Base-by-base conservation (phyloP, 2,329 filamentous ascomycete species). In the Pseudogymnoascus sp. region DNA sequence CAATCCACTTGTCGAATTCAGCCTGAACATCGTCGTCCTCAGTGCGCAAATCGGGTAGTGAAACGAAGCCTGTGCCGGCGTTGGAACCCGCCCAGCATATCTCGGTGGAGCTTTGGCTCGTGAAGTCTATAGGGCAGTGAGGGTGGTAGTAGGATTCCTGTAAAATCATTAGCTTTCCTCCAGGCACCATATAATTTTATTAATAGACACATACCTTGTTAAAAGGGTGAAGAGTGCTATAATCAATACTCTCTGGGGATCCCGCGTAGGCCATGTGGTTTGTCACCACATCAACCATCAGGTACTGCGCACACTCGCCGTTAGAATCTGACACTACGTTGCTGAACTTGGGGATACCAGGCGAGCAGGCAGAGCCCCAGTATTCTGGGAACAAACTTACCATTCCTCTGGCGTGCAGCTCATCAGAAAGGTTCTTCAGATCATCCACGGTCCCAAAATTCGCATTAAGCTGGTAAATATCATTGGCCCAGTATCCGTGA, bases 201-300 rank as follows among this genome's bases (percentile, higher is more conserved):
- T 56, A 8, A 33, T 33, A 24, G 24, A 33, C 10, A 33, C 26
- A 33, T 56, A 56, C 28, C 81, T 65, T 74, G 71, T 87, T 81
- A 68, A 87, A 84, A 6, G 83, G 80, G 22, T 77, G 74, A 50
- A 82, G 80, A 14, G 74, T 69, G 64, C 75, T 77, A 69, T 86
- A 87, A 71, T 86, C 79, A 40, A 86, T 78, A 4, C 75, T 74
- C 31, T 66, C 64, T 0, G 74, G 72, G n/a, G 75, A 72, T 24
- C 83, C 82, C 31, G 75, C 72, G 69, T 79, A 84, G n/a, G 74
- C 82, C 69, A 81, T 80, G 69, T 86, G 82, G 70, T 86, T 85
- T 6, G 79, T 78, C 2, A 86, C 83, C 1, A 86, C 75, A 65
- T 86, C 84, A 2, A 86, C 76, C 84, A 87, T 87, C 38, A 86